phyloP scores from a whole-genome alignment of 2,329 filamentous ascomycete genomes.

The Fusarium fracticaudum region DNA sequence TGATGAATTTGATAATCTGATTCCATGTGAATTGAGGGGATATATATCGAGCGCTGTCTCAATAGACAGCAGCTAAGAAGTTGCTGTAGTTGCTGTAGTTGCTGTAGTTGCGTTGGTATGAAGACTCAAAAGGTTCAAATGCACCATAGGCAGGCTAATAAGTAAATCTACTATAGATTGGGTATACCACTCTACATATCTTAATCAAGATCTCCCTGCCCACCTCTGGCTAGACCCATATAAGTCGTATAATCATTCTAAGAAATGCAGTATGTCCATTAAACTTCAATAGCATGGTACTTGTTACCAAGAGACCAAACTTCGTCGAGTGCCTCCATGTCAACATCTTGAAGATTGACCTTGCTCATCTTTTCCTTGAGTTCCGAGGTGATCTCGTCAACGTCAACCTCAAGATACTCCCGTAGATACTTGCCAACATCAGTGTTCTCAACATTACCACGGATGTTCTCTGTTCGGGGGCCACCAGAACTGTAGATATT shows the following conservation, averaged over 20 bases:
- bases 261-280: neutral
- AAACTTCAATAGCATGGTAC: constrained; percentile 21
- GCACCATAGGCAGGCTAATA: neutral
- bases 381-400: constrained; percentile 80
- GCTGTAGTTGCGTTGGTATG: neutral
- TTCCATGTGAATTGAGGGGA: neutral
- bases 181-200: neutral
- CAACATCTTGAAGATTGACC: constrained; percentile 12
- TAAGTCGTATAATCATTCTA: neutral
- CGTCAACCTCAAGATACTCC: constrained; percentile 81
- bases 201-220: neutral
- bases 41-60: neutral
- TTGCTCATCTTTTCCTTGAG: constrained; percentile 65
- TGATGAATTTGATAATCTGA: neutral
- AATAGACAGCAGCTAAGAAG: neutral
- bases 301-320: constrained; percentile 21
- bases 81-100: neutral
- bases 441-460: constrained; percentile 94
- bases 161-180: neutral
- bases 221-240: constrained; percentile 4
- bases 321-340: constrained; percentile 28
- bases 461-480: constrained; percentile 68
- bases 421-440: constrained; percentile 86
- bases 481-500: constrained; percentile 91
- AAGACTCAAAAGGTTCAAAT: neutral